A percentile compares a stretch with the other conserved stretches of the same genome.
Evolutionary conservation across 345 rosid species (phyloP).

Genomic region (Syzygium aqueum): DNA sequence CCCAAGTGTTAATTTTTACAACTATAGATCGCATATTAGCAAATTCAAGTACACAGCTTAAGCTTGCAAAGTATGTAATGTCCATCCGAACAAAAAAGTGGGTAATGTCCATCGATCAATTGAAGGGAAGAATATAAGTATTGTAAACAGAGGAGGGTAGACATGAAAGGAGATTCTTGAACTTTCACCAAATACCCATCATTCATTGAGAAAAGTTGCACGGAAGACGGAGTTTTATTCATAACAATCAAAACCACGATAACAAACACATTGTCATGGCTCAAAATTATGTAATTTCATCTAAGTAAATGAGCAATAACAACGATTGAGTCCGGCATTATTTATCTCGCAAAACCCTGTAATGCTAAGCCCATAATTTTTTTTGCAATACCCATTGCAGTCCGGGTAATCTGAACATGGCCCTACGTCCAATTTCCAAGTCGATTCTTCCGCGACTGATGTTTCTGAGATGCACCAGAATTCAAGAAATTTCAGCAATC

Average conservation of each 20-base stretch:
- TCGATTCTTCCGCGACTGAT: background rate
- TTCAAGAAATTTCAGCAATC: background rate
- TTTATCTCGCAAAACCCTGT: too few species aligned
- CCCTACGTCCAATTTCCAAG: background rate
- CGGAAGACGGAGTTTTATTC: background rate
- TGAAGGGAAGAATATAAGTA: background rate
- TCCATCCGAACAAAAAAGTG: background rate
- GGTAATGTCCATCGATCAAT: background rate
- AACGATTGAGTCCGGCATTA: background rate
- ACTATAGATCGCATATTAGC: background rate
- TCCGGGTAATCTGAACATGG: background rate
- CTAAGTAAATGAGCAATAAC: background rate
- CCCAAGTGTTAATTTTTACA: background rate
- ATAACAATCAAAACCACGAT: background rate
- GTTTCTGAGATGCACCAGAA: background rate
- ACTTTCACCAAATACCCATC: background rate
- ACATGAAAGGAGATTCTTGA: background rate
- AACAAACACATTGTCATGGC: background rate
- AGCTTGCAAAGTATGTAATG: background rate
- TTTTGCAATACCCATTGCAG: background rate
- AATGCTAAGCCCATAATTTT: too few species aligned
- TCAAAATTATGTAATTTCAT: background rate
- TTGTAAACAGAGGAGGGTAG: background rate
- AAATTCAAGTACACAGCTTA: background rate
- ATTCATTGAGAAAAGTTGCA: background rate